phyloP scores from a whole-genome alignment of 371 early-diverging fungal genomes.

The Mucor saturninus region DNA sequence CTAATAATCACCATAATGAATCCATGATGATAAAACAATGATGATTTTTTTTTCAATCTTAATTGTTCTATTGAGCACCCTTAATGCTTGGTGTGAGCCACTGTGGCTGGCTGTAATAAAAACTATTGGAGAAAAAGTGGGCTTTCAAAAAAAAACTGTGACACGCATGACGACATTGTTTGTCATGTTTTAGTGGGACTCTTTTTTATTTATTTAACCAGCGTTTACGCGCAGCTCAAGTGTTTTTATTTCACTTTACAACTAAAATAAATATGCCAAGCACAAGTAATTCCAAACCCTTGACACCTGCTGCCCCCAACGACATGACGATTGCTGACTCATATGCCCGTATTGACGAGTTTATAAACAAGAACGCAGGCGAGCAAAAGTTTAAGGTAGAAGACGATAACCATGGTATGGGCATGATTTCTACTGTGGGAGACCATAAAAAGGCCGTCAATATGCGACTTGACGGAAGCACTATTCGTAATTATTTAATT shows the following conservation, averaged over 20 bases:
- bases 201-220: not conserved
- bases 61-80: no score
- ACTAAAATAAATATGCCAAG: conserved; percentile 17
- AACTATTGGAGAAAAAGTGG: no score
- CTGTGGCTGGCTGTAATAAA: no score
- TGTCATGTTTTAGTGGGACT: not conserved
- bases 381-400: conserved; percentile 26
- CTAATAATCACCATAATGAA: no score
- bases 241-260: not conserved
- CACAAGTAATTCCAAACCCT: conserved; percentile 21
- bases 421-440: conserved; percentile 25
- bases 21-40: no score
- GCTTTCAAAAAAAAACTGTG: no score
- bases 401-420: conserved; percentile 39
- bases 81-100: no score
- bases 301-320: conserved; percentile 27
- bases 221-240: no score
- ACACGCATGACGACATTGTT: not conserved
- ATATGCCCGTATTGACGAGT: conserved; percentile 23
- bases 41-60: no score
- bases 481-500: conserved; percentile 24
- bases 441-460: conserved; percentile 18
- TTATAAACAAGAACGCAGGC: conserved; percentile 16
- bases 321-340: conserved; percentile 27
- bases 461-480: conserved; percentile 18